Conservation (phyloP, 306 rosid species). For the Begonia peltatifolia region DNA sequence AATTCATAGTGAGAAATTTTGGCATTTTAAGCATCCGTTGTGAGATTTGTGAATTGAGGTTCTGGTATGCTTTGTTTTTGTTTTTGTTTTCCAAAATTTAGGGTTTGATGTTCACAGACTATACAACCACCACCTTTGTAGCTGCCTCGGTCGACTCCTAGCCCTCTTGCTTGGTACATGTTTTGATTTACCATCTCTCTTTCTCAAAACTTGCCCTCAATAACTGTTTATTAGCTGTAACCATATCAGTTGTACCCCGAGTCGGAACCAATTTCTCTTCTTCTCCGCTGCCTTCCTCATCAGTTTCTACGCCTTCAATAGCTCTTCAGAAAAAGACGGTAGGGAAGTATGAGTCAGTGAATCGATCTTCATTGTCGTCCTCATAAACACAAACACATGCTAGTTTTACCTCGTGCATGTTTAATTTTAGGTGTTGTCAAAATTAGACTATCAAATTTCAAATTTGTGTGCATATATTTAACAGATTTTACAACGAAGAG, state of each 20-base stretch:
- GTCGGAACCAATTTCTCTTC: constrained; percentile 24
- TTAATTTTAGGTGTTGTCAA: too few relatives aligned
- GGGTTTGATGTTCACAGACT: too few relatives aligned
- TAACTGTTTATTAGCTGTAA: constrained; percentile 6
- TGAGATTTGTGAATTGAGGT: too few relatives aligned
- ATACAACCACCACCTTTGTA: constrained; percentile 16
- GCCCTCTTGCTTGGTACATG: constrained; percentile 43
- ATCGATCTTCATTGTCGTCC: constrained; percentile 22
- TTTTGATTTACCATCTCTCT: constrained; percentile 12
- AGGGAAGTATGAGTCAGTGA: constrained; percentile 5
- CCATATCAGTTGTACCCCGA: too few relatives aligned
- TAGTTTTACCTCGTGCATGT: too few relatives aligned
- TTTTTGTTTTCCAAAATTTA: too few relatives aligned
- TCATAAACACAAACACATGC: constrained; percentile 13
- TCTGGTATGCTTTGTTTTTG: too few relatives aligned
- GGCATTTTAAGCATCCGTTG: background rate
- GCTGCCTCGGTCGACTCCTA: constrained; percentile 29
- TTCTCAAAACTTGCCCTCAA: constrained; percentile 21
- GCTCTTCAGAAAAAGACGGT: constrained; percentile 37
- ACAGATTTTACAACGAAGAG: too few relatives aligned
- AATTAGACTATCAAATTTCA: too few relatives aligned
- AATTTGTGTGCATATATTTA: too few relatives aligned
- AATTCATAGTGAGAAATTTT: constrained; percentile 51
- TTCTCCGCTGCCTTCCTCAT: constrained; percentile 16
- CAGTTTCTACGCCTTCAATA: background rate